Percentiles rank a stretch among this genome's conserved stretches.
phyloP scores from a whole-genome alignment of 1,284 basidiomycete species.

The Ganoderma sinense region DNA sequence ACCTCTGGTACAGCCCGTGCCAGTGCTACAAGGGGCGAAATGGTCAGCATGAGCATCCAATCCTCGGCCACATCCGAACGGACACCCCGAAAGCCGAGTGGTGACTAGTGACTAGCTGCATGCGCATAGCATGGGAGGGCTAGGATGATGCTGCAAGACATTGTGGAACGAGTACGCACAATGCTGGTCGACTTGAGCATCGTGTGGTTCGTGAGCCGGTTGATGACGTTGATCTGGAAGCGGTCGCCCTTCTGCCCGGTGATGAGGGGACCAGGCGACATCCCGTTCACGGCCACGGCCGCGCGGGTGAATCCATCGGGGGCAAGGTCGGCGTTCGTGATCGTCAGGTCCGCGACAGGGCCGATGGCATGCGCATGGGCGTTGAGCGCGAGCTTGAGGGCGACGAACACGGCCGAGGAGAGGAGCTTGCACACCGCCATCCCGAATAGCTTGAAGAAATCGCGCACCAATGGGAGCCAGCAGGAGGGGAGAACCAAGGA shows the following conservation, averaged over 20 bases:
- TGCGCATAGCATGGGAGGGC: neutral
- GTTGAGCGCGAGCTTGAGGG: slow-evolving; percentile 12
- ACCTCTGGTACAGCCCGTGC: slow-evolving; percentile 42
- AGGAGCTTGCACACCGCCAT: slow-evolving; percentile 13
- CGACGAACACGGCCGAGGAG: slow-evolving; percentile 1
- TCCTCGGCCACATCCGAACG: too few species aligned
- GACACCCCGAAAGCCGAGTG: neutral
- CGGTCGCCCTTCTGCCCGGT: slow-evolving; percentile 34
- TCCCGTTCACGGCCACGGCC: slow-evolving; percentile 35
- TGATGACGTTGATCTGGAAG: slow-evolving; percentile 44
- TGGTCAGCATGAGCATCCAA: neutral
- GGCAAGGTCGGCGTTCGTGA: slow-evolving; percentile 30
- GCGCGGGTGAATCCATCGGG: slow-evolving; percentile 34
- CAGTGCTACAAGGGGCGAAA: slow-evolving; percentile 39
- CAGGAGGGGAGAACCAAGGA: slow-evolving; percentile 2
- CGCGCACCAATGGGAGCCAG: neutral
- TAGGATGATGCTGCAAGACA: neutral
- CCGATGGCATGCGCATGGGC: slow-evolving; percentile 25
- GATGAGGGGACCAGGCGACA: slow-evolving; percentile 39
- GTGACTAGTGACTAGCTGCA: neutral
- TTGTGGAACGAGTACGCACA: slow-evolving; percentile 28
- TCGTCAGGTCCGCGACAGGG: slow-evolving; percentile 31
- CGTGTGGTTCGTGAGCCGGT: slow-evolving; percentile 42
- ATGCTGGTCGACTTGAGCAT: slow-evolving; percentile 46
- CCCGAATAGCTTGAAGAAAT: neutral